Conservation (phyloP, 2,329 filamentous ascomycete genomes). For the Immersiporthe knoxdaviesiana region DNA sequence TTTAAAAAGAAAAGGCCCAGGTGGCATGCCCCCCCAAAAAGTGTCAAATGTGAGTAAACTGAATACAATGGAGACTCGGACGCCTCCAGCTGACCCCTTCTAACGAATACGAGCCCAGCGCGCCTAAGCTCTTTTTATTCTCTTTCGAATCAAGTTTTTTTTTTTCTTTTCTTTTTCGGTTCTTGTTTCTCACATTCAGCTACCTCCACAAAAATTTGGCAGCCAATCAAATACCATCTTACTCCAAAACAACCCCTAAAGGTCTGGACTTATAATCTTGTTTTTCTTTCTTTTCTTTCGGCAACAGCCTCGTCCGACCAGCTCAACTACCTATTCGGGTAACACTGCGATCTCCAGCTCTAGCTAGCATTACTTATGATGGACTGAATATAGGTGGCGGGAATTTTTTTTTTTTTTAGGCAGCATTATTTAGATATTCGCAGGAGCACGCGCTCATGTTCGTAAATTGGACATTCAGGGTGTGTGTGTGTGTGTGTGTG, state of each 20-base stretch:
- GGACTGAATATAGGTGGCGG: not conserved
- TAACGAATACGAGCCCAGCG: not conserved
- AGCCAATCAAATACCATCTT: not conserved
- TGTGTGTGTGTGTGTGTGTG: too few relatives aligned
- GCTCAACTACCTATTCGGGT: not conserved
- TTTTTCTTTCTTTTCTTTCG: not conserved
- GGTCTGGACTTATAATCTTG: not conserved
- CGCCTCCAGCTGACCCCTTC: not conserved
- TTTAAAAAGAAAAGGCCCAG: too few relatives aligned
- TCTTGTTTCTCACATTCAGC: too few relatives aligned
- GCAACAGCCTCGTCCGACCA: not conserved
- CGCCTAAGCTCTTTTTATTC: not conserved
- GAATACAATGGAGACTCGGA: not conserved
- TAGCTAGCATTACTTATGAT: not conserved
- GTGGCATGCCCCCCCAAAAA: too few relatives aligned
- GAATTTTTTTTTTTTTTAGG: too few relatives aligned
- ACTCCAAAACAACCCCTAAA: not conserved
- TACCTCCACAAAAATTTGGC: too few relatives aligned
- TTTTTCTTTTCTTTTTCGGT: too few relatives aligned
- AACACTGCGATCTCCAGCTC: not conserved
- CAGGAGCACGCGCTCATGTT: too few relatives aligned
- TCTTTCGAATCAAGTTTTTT: not conserved
- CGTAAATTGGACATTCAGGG: too few relatives aligned
- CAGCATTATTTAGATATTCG: too few relatives aligned
- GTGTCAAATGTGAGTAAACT: too few relatives aligned